Base-by-base conservation (phyloP, 768 basidiomycete species). In the Lentinula lateritia region DNA sequence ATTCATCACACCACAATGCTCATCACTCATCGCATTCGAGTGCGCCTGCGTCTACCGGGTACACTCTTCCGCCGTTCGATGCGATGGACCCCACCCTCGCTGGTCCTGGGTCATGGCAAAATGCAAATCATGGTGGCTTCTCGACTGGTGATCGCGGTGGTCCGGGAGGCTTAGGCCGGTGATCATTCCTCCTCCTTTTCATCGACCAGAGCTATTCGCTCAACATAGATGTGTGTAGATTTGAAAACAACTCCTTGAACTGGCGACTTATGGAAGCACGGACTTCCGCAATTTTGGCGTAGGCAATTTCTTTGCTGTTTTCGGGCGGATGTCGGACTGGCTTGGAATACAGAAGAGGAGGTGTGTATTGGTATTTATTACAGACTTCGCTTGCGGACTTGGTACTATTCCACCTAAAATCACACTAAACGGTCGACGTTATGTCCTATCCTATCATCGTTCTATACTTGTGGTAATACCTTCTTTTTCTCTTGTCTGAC, bases 201-300 rank as follows among this genome's bases (percentile, higher is more conserved):
- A 39, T 56, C 41, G 55, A 23, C 18, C 39, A 56, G 55, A 56
- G 55, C 55, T 39, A 13, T 39, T 42, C 23, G 55, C 55, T 56
- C 55, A 56, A 56, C 55, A 56, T 56, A 41, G 38, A 38, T 56
- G 55, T 56, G 53, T 55, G 39, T 56, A 56, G 55, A 56, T 56
- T 41, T 41, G 55, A 39, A 56, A 56, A 45, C 20, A 20, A 48
- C 23, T 39, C 41, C 43, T 13, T 18, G 23, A 23, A 56, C 28
- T 56, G 55, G 55, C 55, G 55, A 41, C 55, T 41, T 12, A 18
- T 39, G 55, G 55, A 56, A 13, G 20, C 18, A 20, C 39, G 55
- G 55, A 41, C 39, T 56, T 41, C 55, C 28, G 55, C 55, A 42
- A 43, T 56, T 8, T 15, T 56, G 41, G 55, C 55, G 5, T 56